Evolutionary conservation across 2,329 filamentous ascomycete species (phyloP).

Genomic region (Ambrosiella beaveri): DNA sequence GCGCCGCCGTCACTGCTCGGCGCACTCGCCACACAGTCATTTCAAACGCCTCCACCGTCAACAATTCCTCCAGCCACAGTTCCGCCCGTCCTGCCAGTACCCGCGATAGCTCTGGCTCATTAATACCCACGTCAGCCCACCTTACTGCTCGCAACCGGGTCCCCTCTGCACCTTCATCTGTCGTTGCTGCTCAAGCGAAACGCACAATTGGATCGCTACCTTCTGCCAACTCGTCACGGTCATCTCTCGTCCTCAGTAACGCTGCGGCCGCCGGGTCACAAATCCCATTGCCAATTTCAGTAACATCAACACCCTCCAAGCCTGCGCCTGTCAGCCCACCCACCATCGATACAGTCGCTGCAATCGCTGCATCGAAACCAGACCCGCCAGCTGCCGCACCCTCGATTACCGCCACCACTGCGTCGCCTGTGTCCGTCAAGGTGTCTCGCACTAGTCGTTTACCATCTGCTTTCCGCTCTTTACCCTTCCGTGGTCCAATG

Average conservation of each 20-base stretch:
- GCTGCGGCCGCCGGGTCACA: constrained; percentile 1
- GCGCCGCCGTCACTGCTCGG: not conserved
- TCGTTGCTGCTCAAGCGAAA: not conserved
- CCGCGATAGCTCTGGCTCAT: constrained; percentile 2
- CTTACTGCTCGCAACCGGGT: not conserved
- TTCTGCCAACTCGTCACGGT: not conserved
- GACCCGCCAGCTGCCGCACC: not conserved
- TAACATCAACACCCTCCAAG: not conserved
- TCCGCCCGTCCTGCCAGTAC: not conserved
- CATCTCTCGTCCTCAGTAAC: not conserved
- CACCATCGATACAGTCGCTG: not conserved
- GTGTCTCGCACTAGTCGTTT: constrained; percentile 13
- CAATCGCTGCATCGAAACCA: not conserved
- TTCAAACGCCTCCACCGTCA: not conserved
- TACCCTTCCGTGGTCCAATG: constrained; percentile 27
- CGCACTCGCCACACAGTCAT: not conserved
- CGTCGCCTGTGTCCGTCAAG: constrained; percentile 10
- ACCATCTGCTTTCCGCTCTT: constrained; percentile 25
- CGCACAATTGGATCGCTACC: not conserved
- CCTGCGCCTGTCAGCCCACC: not conserved
- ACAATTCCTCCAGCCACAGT: not conserved
- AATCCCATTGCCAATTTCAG: not conserved
- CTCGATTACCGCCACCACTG: constrained; percentile 1
- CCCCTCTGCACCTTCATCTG: constrained; percentile 3
- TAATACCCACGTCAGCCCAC: not conserved